phyloP scores from a whole-genome alignment of 2,329 filamentous ascomycete genomes.

The Knoxdaviesia proteae region DNA sequence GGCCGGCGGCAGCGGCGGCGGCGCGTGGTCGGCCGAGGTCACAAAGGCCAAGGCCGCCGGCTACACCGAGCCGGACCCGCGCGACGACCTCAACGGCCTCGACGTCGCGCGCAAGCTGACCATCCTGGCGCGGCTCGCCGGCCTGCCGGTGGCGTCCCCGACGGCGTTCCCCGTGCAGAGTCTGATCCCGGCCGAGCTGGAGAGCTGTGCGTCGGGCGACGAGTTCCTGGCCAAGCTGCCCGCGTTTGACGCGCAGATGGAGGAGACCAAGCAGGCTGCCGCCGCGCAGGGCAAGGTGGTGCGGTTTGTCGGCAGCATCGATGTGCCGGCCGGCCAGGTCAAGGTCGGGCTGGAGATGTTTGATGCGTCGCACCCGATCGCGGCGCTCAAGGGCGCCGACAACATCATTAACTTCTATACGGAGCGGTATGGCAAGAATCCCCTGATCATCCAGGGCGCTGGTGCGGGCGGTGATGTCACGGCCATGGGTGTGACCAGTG shows the following conservation, averaged over 20 bases:
- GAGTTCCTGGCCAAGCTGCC: constrained; percentile 71
- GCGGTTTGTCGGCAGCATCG: constrained; percentile 82
- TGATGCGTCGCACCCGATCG: constrained; percentile 76
- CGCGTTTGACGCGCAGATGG: constrained; percentile 77
- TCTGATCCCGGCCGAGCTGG: constrained; percentile 73
- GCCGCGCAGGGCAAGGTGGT: constrained; percentile 79
- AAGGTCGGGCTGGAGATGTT: constrained; percentile 87
- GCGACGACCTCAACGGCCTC: constrained; percentile 71
- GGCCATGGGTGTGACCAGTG: constrained; percentile 90
- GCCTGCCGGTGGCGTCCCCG: constrained; percentile 61
- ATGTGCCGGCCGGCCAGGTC: constrained; percentile 59
- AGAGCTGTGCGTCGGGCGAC: constrained; percentile 53
- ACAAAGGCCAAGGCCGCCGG: constrained; percentile 80
- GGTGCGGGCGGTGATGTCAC: constrained; percentile 90
- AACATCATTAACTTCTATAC: constrained; percentile 99
- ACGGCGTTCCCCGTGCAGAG: constrained; percentile 86
- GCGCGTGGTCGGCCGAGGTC: constrained; percentile 80
- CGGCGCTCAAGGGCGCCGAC: constrained; percentile 85
- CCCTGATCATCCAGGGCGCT: constrained; percentile 83
- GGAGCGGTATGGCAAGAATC: constrained; percentile 75
- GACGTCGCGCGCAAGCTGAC: constrained; percentile 93
- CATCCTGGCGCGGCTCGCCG: constrained; percentile 72
- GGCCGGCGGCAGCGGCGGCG: constrained; percentile 38
- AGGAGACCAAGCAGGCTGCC: constrained; percentile 65
- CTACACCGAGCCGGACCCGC: constrained; percentile 75